phyloP scores from a whole-genome alignment of 2,329 filamentous ascomycete species.

The Colletotrichum liaoningense region DNA sequence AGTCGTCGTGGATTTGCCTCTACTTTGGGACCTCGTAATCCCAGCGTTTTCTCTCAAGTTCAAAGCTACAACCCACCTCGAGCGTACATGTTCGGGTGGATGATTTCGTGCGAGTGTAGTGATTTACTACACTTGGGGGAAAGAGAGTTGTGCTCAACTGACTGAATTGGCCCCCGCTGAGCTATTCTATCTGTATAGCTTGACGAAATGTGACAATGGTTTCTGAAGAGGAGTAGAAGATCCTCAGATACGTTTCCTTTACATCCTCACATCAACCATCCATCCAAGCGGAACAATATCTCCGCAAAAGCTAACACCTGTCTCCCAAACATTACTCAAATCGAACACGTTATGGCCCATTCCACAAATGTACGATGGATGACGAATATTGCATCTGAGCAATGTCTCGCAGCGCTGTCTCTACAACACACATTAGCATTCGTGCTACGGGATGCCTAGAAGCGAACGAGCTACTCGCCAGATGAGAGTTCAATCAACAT shows the following conservation, averaged over 20 bases:
- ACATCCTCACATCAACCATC: no score
- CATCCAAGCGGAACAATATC: no score
- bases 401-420: neutral
- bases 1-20: neutral
- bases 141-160: neutral
- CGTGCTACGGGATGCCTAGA: neutral
- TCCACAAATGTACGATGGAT: no score
- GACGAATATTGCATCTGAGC: neutral
- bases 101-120: neutral
- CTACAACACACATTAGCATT: neutral
- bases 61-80: neutral
- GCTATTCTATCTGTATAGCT: no score
- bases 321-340: no score
- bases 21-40: neutral
- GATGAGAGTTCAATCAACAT: neutral
- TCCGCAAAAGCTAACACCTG: no score
- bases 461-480: neutral
- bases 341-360: no score
- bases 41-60: rapidly evolving
- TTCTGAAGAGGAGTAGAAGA: no score
- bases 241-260: no score
- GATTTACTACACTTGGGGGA: neutral
- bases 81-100: neutral
- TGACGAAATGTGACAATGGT: no score
- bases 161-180: neutral